These are phyloP conservation scores for Pythium plurisporium DNA, from an alignment of 352 stramenopile genomes.

Conservation along the genomic window DNA sequence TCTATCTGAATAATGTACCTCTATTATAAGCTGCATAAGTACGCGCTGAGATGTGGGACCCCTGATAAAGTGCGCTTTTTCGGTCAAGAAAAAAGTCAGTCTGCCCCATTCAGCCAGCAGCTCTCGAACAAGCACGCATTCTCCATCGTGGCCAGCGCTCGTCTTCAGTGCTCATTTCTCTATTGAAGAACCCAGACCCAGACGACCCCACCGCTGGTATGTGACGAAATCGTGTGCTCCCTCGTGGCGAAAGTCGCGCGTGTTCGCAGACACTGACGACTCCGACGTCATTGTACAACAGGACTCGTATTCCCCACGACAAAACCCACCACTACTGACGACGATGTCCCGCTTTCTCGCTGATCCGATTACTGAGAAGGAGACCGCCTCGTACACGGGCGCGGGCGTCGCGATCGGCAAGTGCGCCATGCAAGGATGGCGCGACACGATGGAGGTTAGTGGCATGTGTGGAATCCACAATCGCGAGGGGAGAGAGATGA, in stretches of 20 bases:
- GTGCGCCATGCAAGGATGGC: slow-evolving; percentile 81
- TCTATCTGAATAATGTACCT: not conserved
- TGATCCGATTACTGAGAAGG: slow-evolving; percentile 76
- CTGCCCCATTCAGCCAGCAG: not conserved
- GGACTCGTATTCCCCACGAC: not conserved
- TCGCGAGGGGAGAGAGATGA: too few species aligned
- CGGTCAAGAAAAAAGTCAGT: slow-evolving; percentile 14
- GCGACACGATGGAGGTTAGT: slow-evolving; percentile 77
- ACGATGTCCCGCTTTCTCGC: slow-evolving; percentile 82
- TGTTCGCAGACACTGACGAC: too few species aligned
- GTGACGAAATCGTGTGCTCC: not conserved
- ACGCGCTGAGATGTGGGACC: slow-evolving; percentile 14
- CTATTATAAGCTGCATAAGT: slow-evolving; percentile 1
- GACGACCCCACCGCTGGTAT: not conserved
- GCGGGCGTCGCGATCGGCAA: slow-evolving; percentile 59
- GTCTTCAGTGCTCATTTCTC: too few species aligned
- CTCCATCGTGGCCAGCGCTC: too few species aligned
- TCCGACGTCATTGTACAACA: too few species aligned
- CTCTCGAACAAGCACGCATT: not conserved
- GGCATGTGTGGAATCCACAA: too few species aligned
- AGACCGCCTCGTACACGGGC: slow-evolving; percentile 38
- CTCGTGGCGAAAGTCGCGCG: not conserved
- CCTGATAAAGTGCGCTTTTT: slow-evolving; percentile 10
- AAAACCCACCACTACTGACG: not conserved
- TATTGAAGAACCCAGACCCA: slow-evolving; percentile 13